Conservation (phyloP, 1,284 basidiomycete genomes). For the Rhodotorula sp. region DNA sequence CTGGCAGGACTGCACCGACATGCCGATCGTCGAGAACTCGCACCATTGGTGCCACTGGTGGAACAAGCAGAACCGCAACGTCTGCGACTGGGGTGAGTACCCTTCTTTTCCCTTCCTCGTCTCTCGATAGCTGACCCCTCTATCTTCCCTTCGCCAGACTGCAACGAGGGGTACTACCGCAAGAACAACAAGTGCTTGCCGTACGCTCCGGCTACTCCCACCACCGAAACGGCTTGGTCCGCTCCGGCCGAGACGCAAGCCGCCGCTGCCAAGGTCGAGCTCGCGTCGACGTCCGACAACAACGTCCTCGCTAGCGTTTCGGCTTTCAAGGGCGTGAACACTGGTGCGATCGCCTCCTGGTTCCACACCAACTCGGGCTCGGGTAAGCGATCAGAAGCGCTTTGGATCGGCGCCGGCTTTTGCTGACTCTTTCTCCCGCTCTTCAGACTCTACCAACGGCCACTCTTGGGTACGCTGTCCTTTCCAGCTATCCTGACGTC, state of each 20-base stretch:
- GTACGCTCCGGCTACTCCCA: neutral
- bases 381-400: neutral
- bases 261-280: neutral
- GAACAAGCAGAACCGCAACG: slow-evolving; percentile 2
- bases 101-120: neutral
- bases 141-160: neutral
- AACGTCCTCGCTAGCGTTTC: neutral
- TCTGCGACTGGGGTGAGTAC: slow-evolving; percentile 13
- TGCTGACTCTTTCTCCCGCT: neutral
- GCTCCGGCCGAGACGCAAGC: neutral
- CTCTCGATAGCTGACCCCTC: neutral
- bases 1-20: slow-evolving; percentile 2
- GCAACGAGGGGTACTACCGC: slow-evolving; percentile 6
- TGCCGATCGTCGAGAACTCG: slow-evolving; percentile 9
- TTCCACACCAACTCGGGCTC: slow-evolving; percentile 17
- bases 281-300: neutral
- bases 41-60: slow-evolving; percentile 9
- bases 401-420: neutral
- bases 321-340: slow-evolving; percentile 22
- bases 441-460: slow-evolving; percentile 17
- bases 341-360: slow-evolving; percentile 23
- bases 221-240: neutral
- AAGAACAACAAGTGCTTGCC: slow-evolving; percentile 3
- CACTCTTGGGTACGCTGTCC: slow-evolving; percentile 10
- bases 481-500: too few species aligned